Conservation (phyloP, 371 early-diverging fungal genomes). For the Syncephalastrum sp. region DNA sequence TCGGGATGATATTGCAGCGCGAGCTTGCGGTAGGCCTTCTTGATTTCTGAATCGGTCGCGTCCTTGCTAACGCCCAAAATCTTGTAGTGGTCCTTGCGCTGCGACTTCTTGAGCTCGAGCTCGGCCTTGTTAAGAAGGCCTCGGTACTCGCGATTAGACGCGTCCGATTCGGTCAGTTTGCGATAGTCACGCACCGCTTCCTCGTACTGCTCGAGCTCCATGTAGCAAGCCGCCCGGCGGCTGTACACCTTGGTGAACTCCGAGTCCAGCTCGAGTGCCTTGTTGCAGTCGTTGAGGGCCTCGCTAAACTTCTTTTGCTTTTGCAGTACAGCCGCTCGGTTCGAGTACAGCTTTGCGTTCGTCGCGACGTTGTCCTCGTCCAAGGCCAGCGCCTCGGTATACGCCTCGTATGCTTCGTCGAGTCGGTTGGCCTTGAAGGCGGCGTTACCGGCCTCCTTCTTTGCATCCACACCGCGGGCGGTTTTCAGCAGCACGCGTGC, state of each 20-base stretch:
- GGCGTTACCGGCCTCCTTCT: conserved; percentile 76
- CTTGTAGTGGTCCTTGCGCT: conserved; percentile 92
- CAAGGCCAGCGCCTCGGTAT: conserved; percentile 68
- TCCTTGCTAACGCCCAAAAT: conserved; percentile 82
- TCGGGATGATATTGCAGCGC: conserved; percentile 87
- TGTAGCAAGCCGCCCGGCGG: conserved; percentile 75
- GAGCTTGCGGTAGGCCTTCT: conserved; percentile 88
- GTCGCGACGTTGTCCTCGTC: conserved; percentile 68
- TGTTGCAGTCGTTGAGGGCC: conserved; percentile 68
- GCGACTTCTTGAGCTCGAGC: conserved; percentile 71
- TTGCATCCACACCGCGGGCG: conserved; percentile 59
- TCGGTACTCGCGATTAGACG: conserved; percentile 67
- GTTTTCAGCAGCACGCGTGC: conserved; percentile 68
- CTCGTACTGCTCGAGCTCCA: conserved; percentile 76
- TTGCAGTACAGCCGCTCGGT: conserved; percentile 73
- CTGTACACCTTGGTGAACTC: conserved; percentile 71
- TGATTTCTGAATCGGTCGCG: conserved; percentile 85
- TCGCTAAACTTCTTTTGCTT: conserved; percentile 61
- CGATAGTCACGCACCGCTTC: conserved; percentile 81
- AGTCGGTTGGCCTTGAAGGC: conserved; percentile 65
- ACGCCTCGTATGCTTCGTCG: conserved; percentile 69
- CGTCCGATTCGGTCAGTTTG: conserved; percentile 59
- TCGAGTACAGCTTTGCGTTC: conserved; percentile 73
- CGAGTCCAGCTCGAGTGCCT: conserved; percentile 66
- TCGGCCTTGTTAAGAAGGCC: conserved; percentile 67